Evolutionary conservation across 2,329 filamentous ascomycete species (phyloP).

Genomic region (Aspergillus amoenus): DNA sequence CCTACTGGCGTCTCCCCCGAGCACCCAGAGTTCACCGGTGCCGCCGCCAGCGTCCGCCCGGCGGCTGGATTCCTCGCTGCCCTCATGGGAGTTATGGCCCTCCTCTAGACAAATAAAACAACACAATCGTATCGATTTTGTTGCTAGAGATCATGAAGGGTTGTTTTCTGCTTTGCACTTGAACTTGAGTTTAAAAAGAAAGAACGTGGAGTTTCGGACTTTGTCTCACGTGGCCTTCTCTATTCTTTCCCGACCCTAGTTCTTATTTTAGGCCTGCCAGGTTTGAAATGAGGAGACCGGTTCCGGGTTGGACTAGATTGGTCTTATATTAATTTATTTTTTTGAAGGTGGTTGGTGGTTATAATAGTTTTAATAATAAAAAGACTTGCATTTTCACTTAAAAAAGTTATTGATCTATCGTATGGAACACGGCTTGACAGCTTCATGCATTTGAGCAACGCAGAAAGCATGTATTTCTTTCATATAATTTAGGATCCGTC

Average conservation of each 20-base stretch:
- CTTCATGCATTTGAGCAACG: not conserved
- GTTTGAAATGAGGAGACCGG: not conserved
- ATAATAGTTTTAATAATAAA: not conserved
- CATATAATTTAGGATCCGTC: not conserved
- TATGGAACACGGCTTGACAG: not conserved
- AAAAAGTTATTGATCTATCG: not conserved
- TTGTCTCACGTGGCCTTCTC: not conserved
- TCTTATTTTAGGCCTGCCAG: not conserved
- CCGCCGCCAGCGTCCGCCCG: conserved; percentile 36
- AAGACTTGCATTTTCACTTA: not conserved
- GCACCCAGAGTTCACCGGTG: conserved; percentile 30
- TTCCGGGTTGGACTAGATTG: not conserved
- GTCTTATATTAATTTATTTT: not conserved
- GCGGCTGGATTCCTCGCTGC: conserved; percentile 37
- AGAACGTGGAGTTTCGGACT: conserved; percentile 9
- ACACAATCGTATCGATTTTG: not conserved
- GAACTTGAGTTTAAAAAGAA: not conserved
- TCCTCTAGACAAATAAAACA: conserved; percentile 31
- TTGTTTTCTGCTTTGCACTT: not conserved
- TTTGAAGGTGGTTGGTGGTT: not conserved
- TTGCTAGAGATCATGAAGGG: not conserved
- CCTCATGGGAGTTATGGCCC: conserved; percentile 38
- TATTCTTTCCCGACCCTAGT: not conserved
- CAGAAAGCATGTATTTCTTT: not conserved
- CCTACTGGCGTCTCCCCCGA: conserved; percentile 11